Conservation (phyloP, 495 filamentous ascomycete species). For the Chaetomidium leptoderma region DNA sequence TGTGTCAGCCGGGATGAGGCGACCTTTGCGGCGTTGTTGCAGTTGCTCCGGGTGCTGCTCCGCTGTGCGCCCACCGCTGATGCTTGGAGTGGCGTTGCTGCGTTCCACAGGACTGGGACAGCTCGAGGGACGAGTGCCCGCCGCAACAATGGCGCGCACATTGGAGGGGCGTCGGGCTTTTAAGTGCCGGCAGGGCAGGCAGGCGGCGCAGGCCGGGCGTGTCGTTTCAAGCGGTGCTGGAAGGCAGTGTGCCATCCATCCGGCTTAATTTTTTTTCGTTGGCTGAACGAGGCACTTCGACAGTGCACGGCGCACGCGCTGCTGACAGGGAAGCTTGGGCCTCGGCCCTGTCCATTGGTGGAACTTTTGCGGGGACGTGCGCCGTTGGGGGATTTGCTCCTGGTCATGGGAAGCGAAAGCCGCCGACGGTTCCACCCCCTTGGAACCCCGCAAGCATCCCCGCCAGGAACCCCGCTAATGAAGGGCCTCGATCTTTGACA, state of each 20-base stretch:
- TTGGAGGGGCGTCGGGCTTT: conserved; percentile 1
- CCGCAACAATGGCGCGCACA: background rate
- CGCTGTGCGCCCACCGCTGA: background rate
- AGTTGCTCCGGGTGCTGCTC: background rate
- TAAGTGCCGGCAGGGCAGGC: background rate
- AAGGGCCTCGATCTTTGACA: conserved; percentile 1
- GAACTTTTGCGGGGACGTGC: conserved; percentile 15
- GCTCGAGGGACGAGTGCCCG: conserved; percentile 3
- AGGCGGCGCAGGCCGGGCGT: too few relatives aligned
- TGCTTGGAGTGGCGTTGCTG: conserved; percentile 1
- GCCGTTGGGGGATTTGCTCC: background rate
- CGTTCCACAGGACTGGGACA: conserved; percentile 3
- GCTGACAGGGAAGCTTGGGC: conserved; percentile 7
- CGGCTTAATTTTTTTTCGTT: conserved; percentile 13
- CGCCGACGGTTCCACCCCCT: background rate
- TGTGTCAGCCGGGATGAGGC: conserved; percentile 14
- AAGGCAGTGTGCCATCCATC: conserved; percentile 10
- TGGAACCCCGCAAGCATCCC: conserved; percentile 6
- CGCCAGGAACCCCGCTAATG: background rate
- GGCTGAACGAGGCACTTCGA: background rate
- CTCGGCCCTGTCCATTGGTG: conserved; percentile 17
- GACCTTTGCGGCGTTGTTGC: background rate
- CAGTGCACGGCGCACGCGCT: background rate
- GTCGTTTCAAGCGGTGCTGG: background rate
- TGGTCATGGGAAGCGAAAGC: conserved; percentile 15